These are phyloP conservation scores for Alternaria triticimaculans DNA, from an alignment of 2,329 filamentous ascomycete genomes.

Conservation along the genomic window DNA sequence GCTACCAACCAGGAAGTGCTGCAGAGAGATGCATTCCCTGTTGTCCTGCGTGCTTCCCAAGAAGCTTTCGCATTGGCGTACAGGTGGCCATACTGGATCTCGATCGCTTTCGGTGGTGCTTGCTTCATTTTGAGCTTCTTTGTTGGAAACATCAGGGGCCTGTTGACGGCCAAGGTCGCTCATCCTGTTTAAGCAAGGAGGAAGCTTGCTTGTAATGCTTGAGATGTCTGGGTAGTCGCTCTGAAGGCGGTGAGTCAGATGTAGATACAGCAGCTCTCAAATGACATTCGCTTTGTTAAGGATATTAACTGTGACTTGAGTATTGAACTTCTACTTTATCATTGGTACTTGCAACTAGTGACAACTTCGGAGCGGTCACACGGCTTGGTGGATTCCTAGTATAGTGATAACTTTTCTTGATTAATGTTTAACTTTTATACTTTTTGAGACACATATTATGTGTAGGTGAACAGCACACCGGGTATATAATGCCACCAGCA, in stretches of 20 bases:
- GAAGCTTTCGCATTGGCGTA: constrained; percentile 65
- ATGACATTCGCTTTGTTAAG: not conserved
- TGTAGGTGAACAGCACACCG: not conserved
- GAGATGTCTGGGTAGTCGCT: not conserved
- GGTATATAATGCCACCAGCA: constrained; percentile 4
- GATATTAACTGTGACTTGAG: not conserved
- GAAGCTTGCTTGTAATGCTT: not conserved
- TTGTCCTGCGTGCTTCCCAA: constrained; percentile 62
- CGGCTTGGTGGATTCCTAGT: not conserved
- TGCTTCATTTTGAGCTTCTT: constrained; percentile 65
- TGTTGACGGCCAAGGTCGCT: constrained; percentile 28
- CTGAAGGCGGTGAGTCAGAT: not conserved
- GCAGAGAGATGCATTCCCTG: constrained; percentile 42
- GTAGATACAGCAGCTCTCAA: not conserved
- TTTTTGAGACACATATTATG: not conserved
- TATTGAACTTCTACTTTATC: rapidly evolving
- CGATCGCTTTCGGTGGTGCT: constrained; percentile 66
- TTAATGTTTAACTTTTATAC: not conserved
- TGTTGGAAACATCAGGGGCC: constrained; percentile 61
- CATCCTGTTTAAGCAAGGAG: constrained; percentile 6
- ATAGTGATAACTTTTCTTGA: too few relatives aligned
- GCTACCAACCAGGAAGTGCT: constrained; percentile 55
- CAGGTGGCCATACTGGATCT: constrained; percentile 66
- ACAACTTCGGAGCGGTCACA: not conserved
- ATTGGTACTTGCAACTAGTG: not conserved